These are phyloP conservation scores for Pseudocercospora musae DNA, from an alignment of 2,329 filamentous ascomycete genomes.

Conservation along the genomic window DNA sequence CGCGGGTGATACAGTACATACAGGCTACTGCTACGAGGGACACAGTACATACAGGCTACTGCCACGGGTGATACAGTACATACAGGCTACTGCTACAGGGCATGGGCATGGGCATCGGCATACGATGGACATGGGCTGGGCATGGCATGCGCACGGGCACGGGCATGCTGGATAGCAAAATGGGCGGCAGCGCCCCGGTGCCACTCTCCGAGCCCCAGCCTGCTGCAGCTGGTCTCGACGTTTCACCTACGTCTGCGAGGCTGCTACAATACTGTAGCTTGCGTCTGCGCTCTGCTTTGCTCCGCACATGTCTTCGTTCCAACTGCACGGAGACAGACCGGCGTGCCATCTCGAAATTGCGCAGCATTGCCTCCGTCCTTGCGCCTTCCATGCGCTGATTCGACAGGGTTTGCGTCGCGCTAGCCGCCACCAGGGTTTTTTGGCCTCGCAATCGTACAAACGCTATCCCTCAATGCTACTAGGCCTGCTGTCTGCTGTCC, in stretches of 20 bases:
- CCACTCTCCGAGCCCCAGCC: slow-evolving; percentile 13
- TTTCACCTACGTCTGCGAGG: slow-evolving; percentile 12
- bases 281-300: slow-evolving; percentile 12
- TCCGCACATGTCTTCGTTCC: too few species aligned
- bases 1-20: too few species aligned
- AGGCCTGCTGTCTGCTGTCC: not conserved
- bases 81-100: too few species aligned
- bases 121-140: too few species aligned
- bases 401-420: slow-evolving; percentile 13
- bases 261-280: too few species aligned
- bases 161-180: slow-evolving; percentile 7
- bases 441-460: slow-evolving; percentile 4
- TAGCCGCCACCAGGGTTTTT: slow-evolving; percentile 11
- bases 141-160: too few species aligned
- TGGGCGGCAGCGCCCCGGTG: slow-evolving; percentile 12
- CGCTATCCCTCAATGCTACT: slow-evolving; percentile 2
- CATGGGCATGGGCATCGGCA: too few species aligned
- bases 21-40: too few species aligned
- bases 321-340: too few species aligned
- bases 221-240: slow-evolving; percentile 1
- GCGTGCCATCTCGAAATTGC: slow-evolving; percentile 6
- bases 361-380: slow-evolving; percentile 16
- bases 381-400: slow-evolving; percentile 18
- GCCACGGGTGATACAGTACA: too few species aligned
- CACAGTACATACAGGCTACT: too few species aligned